A percentile compares a stretch with the other conserved stretches of the same genome.
These are phyloP conservation scores for Claviceps fusiformis DNA, from an alignment of 2,329 filamentous ascomycete genomes.

Conservation along the genomic window DNA sequence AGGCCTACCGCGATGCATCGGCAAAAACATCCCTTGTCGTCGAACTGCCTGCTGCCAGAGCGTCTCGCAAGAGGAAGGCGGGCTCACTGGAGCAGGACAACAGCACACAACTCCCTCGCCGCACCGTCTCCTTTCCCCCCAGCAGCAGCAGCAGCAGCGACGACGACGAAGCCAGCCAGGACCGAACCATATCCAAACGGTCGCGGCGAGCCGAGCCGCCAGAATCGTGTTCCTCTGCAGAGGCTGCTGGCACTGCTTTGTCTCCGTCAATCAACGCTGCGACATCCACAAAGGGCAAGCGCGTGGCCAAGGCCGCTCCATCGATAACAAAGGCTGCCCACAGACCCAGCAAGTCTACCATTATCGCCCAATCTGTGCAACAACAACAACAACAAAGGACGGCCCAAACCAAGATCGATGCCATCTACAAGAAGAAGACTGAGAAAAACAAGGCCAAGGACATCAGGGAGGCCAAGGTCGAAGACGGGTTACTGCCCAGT, in stretches of 20 bases:
- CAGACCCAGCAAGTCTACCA: slow-evolving; percentile 18
- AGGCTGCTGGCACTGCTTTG: neutral
- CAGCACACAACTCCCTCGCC: slow-evolving; percentile 11
- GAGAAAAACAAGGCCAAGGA: slow-evolving; percentile 18
- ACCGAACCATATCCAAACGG: slow-evolving; percentile 2
- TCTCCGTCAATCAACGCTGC: neutral
- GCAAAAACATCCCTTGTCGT: slow-evolving; percentile 20
- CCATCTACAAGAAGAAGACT: slow-evolving; percentile 9
- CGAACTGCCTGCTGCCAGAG: slow-evolving; percentile 12
- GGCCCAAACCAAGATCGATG: slow-evolving; percentile 26
- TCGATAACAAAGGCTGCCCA: slow-evolving; percentile 17
- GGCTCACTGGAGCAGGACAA: slow-evolving; percentile 13
- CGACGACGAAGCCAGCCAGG: slow-evolving; percentile 14
- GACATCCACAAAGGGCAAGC: slow-evolving; percentile 16
- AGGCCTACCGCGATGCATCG: slow-evolving; percentile 13
- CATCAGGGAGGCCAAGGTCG: slow-evolving; percentile 12
- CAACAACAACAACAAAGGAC: slow-evolving; percentile 11
- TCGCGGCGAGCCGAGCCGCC: slow-evolving; percentile 12
- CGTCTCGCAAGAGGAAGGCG: slow-evolving; percentile 27
- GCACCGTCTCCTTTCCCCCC: slow-evolving; percentile 20
- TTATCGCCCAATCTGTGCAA: slow-evolving; percentile 17
- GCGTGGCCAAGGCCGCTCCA: slow-evolving; percentile 15
- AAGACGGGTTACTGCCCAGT: slow-evolving; percentile 25
- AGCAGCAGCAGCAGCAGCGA: slow-evolving; percentile 16
- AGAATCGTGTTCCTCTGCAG: neutral